phyloP scores from a whole-genome alignment of 768 basidiomycete genomes.

The Dentipellis fragilis region DNA sequence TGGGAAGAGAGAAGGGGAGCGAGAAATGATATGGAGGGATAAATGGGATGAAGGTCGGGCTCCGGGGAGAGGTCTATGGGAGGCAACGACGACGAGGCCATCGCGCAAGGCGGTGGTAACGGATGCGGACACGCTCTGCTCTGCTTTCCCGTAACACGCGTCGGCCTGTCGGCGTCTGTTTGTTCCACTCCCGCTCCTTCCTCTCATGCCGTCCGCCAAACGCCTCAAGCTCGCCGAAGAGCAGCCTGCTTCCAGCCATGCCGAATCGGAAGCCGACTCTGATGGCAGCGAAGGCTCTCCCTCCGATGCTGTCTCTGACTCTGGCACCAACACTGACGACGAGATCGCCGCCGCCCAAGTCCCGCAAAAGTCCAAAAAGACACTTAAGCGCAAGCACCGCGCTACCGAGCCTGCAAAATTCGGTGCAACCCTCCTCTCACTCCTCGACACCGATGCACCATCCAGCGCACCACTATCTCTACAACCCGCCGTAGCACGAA shows the following conservation, averaged over 20 bases:
- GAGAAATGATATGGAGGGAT: constrained; percentile 59
- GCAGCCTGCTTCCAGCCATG: constrained; percentile 9
- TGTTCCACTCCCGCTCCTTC: neutral
- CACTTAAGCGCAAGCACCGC: constrained; percentile 72
- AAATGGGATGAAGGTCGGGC: constrained; percentile 72
- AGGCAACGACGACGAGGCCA: constrained; percentile 24
- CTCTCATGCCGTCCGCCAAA: constrained; percentile 43
- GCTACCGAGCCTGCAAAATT: constrained; percentile 70
- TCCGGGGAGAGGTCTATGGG: constrained; percentile 54
- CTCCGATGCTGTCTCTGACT: constrained; percentile 1
- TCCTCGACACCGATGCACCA: constrained; percentile 64
- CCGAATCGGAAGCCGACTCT: constrained; percentile 19
- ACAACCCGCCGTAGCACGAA: constrained; percentile 60
- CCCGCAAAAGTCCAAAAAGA: constrained; percentile 63
- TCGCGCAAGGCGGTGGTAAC: constrained; percentile 4
- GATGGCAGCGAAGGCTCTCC: constrained; percentile 9
- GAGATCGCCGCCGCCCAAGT: constrained; percentile 47
- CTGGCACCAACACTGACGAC: constrained; percentile 43
- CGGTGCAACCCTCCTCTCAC: constrained; percentile 61
- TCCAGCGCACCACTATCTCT: constrained; percentile 66
- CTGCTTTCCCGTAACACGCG: neutral
- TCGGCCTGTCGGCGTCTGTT: neutral
- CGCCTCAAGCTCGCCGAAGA: constrained; percentile 33
- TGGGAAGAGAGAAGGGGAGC: constrained; percentile 52
- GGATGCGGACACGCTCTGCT: no score